A percentile compares a stretch with the other conserved stretches of the same genome.
Conservation (phyloP, 768 basidiomycete genomes). For the Candolleomyces aberdarensis region DNA sequence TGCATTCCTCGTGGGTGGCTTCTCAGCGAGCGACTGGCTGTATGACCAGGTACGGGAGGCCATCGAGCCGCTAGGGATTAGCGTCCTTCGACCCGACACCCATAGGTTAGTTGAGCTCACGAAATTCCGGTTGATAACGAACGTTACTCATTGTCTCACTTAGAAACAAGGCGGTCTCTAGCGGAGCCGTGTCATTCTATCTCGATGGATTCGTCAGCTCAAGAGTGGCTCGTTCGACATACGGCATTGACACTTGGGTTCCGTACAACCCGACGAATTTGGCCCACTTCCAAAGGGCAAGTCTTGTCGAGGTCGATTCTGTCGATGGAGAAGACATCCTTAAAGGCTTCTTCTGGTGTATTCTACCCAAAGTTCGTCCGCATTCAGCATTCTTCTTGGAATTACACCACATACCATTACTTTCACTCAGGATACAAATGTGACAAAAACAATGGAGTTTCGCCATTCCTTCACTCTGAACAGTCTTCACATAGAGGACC, state of each 20-base stretch:
- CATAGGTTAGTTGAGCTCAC: constrained; percentile 42
- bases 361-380: not conserved
- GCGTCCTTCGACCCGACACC: constrained; percentile 47
- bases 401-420: not conserved
- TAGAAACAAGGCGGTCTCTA: constrained; percentile 47
- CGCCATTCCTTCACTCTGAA: not conserved
- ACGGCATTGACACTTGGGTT: constrained; percentile 28
- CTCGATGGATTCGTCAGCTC: constrained; percentile 48
- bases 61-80: constrained; percentile 35
- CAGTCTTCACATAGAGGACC: not conserved
- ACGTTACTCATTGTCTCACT: not conserved
- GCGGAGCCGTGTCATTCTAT: constrained; percentile 40
- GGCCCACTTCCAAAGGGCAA: not conserved
- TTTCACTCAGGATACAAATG: not conserved
- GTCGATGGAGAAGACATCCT: not conserved
- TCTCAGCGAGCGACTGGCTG: constrained; percentile 55
- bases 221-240: constrained; percentile 44
- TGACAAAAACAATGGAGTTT: not conserved
- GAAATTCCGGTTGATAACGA: not conserved
- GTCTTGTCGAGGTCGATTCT: not conserved
- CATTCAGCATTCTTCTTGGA: not conserved
- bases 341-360: not conserved
- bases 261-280: not conserved
- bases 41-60: constrained; percentile 38
- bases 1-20: constrained; percentile 55